These are phyloP conservation scores for Hamamelis virginiana DNA, from an alignment of 164 flowering plant species.

Conservation along the genomic window DNA sequence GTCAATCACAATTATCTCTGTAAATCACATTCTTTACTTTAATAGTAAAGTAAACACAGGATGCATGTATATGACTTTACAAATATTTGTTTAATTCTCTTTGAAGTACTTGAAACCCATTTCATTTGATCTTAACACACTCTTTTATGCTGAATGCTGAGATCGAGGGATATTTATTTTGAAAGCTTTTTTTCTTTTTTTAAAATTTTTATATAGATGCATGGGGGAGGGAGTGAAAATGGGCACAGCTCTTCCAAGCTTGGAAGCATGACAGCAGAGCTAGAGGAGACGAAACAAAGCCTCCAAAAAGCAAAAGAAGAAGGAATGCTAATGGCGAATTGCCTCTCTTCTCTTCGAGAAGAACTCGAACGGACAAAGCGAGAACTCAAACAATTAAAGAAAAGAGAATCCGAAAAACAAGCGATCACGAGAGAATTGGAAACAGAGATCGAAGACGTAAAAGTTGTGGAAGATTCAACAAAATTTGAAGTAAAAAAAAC, in stretches of 20 bases:
- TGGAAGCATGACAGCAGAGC: slow-evolving; percentile 49
- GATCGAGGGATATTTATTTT: too few species aligned
- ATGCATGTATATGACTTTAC: too few species aligned
- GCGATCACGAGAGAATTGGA: too few species aligned
- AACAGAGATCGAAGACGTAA: slow-evolving; percentile 48
- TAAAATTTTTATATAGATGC: slow-evolving; percentile 12
- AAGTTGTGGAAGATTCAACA: slow-evolving; percentile 42
- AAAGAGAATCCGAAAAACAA: slow-evolving; percentile 32
- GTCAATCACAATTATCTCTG: too few species aligned
- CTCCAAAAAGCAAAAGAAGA: slow-evolving; percentile 70
- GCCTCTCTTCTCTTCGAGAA: slow-evolving; percentile 51
- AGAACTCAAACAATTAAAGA: slow-evolving; percentile 57
- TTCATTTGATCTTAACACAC: too few species aligned
- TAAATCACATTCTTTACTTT: too few species aligned
- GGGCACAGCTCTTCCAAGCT: slow-evolving; percentile 26
- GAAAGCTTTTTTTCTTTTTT: too few species aligned
- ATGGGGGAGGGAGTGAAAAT: slow-evolving; percentile 21
- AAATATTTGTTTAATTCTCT: too few species aligned
- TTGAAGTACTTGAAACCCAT: too few species aligned
- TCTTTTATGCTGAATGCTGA: too few species aligned
- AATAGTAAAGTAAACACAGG: too few species aligned
- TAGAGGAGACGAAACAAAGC: slow-evolving; percentile 74
- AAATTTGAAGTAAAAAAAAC: slow-evolving; percentile 20
- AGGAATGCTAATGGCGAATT: slow-evolving; percentile 45
- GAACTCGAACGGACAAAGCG: slow-evolving; percentile 71